phyloP scores from a whole-genome alignment of 169 alveolate species.

The Babesia gibsoni region DNA sequence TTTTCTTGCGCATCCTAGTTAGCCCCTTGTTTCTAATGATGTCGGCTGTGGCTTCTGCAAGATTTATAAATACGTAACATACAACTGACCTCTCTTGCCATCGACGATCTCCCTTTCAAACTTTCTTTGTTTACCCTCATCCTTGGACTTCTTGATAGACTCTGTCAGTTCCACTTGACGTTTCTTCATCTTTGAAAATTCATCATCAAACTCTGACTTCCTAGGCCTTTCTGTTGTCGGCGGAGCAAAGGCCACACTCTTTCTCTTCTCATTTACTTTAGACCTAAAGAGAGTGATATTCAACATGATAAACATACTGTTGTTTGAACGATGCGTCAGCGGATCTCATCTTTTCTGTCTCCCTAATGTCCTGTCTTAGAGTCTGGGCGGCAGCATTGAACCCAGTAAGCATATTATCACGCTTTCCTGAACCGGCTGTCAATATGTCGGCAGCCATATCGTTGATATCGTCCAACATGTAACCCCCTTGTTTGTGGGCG shows the following conservation, averaged over 20 bases:
- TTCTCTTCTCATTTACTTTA: not conserved
- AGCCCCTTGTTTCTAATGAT: conserved; percentile 88
- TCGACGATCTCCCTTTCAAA: conserved; percentile 9
- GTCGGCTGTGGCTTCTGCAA: conserved; percentile 65
- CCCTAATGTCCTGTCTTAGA: conserved; percentile 43
- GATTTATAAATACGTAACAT: not conserved
- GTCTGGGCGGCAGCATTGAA: conserved; percentile 55
- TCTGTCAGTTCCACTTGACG: conserved; percentile 20
- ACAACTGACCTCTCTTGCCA: conserved; percentile 53
- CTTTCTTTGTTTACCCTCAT: not conserved
- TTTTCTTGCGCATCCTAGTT: conserved; percentile 87
- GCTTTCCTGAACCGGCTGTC: not conserved
- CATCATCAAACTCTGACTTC: conserved; percentile 29
- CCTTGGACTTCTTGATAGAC: not conserved
- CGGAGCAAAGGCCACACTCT: not conserved
- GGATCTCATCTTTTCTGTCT: conserved; percentile 37
- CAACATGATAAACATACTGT: not conserved
- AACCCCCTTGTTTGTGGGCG: conserved; percentile 25
- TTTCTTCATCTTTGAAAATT: conserved; percentile 1
- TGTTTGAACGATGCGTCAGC: conserved; percentile 22
- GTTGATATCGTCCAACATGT: conserved; percentile 30
- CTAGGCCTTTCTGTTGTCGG: not conserved
- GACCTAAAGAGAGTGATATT: not conserved
- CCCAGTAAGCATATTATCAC: not conserved
- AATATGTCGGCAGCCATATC: conserved; percentile 11